A percentile compares a stretch with the other conserved stretches of the same genome.
Evolutionary conservation across 2,329 filamentous ascomycete species (phyloP).

Genomic region (Aspergillus sclerotialis): DNA sequence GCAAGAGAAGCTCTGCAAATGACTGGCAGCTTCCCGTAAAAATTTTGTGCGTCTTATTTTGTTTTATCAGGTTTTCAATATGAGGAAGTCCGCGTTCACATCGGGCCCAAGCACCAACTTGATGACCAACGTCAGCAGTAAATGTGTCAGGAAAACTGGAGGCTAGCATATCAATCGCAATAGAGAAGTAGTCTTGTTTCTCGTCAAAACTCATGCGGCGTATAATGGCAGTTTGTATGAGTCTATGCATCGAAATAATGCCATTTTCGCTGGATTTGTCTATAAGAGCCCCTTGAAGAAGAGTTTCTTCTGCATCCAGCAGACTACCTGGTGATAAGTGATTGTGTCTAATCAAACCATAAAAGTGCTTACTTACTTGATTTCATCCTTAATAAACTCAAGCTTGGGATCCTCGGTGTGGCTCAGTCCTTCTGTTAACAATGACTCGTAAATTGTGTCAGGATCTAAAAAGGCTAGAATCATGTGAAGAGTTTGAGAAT

Average conservation of each 20-base stretch:
- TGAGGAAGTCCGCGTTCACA: slow-evolving; percentile 9
- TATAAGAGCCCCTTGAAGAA: slow-evolving; percentile 7
- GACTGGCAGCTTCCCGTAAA: slow-evolving; percentile 1
- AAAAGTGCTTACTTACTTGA: slow-evolving; percentile 3
- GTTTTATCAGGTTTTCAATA: slow-evolving; percentile 5
- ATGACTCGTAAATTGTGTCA: slow-evolving; percentile 2
- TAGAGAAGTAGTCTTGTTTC: slow-evolving; percentile 3
- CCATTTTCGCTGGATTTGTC: slow-evolving; percentile 6
- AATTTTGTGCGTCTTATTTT: slow-evolving; percentile 3
- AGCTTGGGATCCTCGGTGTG: neutral
- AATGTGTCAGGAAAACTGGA: slow-evolving; percentile 8
- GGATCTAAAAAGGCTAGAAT: slow-evolving; percentile 8
- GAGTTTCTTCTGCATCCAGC: slow-evolving; percentile 5
- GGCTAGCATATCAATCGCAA: slow-evolving; percentile 5
- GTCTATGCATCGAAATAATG: slow-evolving; percentile 6
- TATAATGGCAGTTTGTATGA: slow-evolving; percentile 7
- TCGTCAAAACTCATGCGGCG: slow-evolving; percentile 5
- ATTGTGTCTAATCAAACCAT: neutral
- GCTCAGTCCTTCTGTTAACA: slow-evolving; percentile 1
- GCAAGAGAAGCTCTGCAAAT: slow-evolving; percentile 9
- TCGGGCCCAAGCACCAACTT: slow-evolving; percentile 6
- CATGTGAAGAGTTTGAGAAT: slow-evolving; percentile 3
- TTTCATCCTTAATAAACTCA: slow-evolving; percentile 2
- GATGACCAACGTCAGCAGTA: slow-evolving; percentile 6
- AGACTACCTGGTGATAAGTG: slow-evolving; percentile 3